Evolutionary conservation across 169 alveolate species (phyloP), one percentile per base, ranked within the genome.

Genomic region (Eimeria sp.): DNA sequence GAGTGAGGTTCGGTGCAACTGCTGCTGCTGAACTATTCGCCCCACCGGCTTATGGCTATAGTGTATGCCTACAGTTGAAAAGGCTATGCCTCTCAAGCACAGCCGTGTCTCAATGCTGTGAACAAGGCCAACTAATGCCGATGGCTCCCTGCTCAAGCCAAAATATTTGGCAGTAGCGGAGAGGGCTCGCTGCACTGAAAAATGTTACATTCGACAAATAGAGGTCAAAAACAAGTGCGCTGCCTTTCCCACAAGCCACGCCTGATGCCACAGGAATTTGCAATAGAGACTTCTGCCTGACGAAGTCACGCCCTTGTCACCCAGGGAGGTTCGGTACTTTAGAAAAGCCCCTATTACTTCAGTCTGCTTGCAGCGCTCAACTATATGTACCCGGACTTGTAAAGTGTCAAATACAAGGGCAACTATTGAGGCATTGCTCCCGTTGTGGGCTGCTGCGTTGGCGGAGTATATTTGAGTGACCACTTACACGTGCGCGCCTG

Each of bases 401-500:
- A 3, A n/a, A n/a, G 13, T 4, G n/a, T 25, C 76, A 1, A 33
- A 8, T 14, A 10, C 52, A 71, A n/a, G 80, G 16, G 8, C 13
- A n/a, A 4, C 3, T 66, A 1, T 14, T 74, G 83, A 23, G 56
- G 56, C 83, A 16, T 4, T 40, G 83, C 18, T 74, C 16, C 33
- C 83, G 30, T 9, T 40, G 18, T 10, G 54, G 83, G 6, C n/a
- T 40, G 23, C 56, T 40, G 83, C 56, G 16, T 23, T 58, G 83
- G 56, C 27, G 52, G 6, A 30, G 78, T 13, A 25, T 25, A 68
- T n/a, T 10, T 20, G 4, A 20, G 6, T 40, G 30, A 30, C 43
- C 13, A 74, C 82, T 87, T 68, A 87, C 94, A 13, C 64, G 94
- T 40, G 94, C 66, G 2, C 94, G 62, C 83, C 8, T 49, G 52